Conservation (phyloP, 768 basidiomycete genomes). For the Auriscalpium orientale region DNA sequence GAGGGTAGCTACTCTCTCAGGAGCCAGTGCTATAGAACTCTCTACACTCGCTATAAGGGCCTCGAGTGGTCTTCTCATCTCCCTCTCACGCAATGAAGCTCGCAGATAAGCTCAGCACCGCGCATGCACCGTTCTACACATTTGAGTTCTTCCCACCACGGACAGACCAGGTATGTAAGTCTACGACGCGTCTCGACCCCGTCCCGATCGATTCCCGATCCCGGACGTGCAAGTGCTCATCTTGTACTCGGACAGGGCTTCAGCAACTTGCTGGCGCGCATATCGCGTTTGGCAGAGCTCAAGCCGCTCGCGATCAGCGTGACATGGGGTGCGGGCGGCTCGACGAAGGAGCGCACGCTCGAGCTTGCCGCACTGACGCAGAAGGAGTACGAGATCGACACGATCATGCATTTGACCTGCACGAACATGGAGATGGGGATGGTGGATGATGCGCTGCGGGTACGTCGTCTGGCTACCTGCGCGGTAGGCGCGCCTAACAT, state of each 20-base stretch:
- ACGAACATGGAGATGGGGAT: conserved; percentile 91
- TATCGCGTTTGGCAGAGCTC: conserved; percentile 70
- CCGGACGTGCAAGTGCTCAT: no score
- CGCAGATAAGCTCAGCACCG: conserved; percentile 52
- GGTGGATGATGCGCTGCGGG: conserved; percentile 80
- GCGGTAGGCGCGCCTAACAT: neutral
- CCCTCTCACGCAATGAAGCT: conserved; percentile 50
- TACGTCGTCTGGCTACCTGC: conserved; percentile 28
- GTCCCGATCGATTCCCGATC: no score
- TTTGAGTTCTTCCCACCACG: conserved; percentile 98
- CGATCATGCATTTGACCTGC: conserved; percentile 91
- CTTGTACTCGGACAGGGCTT: conserved; percentile 53
- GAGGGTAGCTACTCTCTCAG: no score
- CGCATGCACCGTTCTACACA: conserved; percentile 58
- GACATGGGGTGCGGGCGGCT: conserved; percentile 97
- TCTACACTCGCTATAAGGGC: neutral
- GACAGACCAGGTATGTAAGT: conserved; percentile 65
- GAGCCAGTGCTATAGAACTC: neutral
- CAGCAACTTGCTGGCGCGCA: conserved; percentile 83
- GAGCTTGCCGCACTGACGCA: conserved; percentile 80
- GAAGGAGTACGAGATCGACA: conserved; percentile 68
- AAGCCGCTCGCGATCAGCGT: conserved; percentile 82
- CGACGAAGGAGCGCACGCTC: conserved; percentile 79
- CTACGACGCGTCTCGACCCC: no score
- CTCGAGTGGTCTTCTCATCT: neutral